Conservation (phyloP, 495 filamentous ascomycete genomes). For the Penicillium soppii region DNA sequence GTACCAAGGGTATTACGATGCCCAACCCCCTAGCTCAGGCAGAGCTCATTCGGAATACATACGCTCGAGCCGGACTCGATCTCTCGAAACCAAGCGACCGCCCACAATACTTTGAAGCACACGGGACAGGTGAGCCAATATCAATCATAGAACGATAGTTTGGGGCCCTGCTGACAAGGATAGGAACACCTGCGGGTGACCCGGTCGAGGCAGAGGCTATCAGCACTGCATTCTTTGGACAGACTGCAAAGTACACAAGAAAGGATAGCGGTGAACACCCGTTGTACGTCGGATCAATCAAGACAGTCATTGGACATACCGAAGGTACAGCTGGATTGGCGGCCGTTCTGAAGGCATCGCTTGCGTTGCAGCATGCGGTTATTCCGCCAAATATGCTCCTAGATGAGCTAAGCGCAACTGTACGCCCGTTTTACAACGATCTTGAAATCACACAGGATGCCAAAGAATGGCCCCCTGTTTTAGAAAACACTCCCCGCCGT, state of each 20-base stretch:
- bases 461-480: conserved; percentile 13
- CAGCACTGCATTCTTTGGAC: conserved; percentile 28
- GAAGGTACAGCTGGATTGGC: conserved; percentile 63
- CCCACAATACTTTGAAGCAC: conserved; percentile 40
- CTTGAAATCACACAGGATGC: conserved; percentile 27
- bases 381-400: conserved; percentile 63
- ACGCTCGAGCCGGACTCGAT: conserved; percentile 35
- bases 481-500: conserved; percentile 20
- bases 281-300: conserved; percentile 50
- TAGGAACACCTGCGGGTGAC: conserved; percentile 41
- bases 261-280: conserved; percentile 26
- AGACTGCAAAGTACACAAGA: conserved; percentile 34
- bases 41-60: conserved; percentile 31
- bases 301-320: conserved; percentile 52
- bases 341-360: conserved; percentile 28
- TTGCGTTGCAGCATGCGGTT: conserved; percentile 46
- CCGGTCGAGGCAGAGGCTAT: conserved; percentile 41
- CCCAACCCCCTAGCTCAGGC: conserved; percentile 34
- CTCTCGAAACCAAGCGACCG: conserved; percentile 20
- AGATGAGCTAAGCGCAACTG: conserved; percentile 36
- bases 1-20: conserved; percentile 34
- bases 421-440: conserved; percentile 27
- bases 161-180: conserved; percentile 1
- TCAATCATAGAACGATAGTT: neutral
- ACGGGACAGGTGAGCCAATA: conserved; percentile 30